Base-by-base conservation (phyloP, 2,329 filamentous ascomycete genomes). In the Periconia sp. region DNA sequence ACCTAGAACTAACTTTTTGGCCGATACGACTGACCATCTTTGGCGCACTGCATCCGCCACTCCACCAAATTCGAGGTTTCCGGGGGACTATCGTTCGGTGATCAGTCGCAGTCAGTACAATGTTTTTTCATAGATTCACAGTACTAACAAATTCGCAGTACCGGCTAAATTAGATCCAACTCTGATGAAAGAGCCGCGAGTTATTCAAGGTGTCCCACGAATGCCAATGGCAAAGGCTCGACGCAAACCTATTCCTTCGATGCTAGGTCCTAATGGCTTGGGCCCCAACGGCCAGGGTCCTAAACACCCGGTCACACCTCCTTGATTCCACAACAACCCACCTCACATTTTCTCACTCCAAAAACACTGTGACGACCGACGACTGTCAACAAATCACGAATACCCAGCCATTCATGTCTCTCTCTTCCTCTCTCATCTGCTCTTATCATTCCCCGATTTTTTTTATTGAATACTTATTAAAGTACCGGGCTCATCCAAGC, bases 121-220 rank as follows among this genome's bases (percentile, higher is more conserved):
- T 10, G 1, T 3, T 83, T 13, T 82, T 86, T 41, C 81, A 7
- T 77, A 41, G 82, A 82, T n/a, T 82, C n/a, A 11, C 13, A 37
- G 10, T 45, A 23, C 57, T 73, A 80, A 81, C 74, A 80, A 31
- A 79, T 85, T 14, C 78, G 85, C 50, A 85, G 85, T 90, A 37
- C 94, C 94, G 6, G 86, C 90, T 8, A 92, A 90, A 67, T 82
- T 99, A 10, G 94, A 99, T 65, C 83, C 88, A 3, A 84, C 86
- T 14, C 79, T 97, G 45, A 96, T 97, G 91, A 91, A 91, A 71
- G 92, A 97, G 74, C 92, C 92, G 30, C 84, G 92, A 53, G 86
- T 90, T 57, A 93, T 96, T 40, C 91, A 96, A 71, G 92, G 92
- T 35, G 86, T 92, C n/a, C 92, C 92, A 27, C 76, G 83, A 53